These are phyloP conservation scores for Calonectria fujianensis DNA, from an alignment of 2,329 filamentous ascomycete genomes.

Conservation along the genomic window DNA sequence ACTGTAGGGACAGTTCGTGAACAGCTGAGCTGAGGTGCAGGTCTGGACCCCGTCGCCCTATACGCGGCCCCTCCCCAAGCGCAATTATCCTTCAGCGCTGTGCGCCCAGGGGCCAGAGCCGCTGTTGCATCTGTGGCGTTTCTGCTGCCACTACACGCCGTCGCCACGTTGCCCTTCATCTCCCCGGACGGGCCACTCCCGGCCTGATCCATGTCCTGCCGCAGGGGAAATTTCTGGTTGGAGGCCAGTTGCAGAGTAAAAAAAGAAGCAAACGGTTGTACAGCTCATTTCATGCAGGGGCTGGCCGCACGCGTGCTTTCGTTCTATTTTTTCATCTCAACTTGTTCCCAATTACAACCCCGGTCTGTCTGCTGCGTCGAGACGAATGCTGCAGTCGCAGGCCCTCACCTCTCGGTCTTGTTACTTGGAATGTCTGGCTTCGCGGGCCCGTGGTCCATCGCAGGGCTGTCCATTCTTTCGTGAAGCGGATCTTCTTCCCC, in stretches of 20 bases:
- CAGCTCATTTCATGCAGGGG: slow-evolving; percentile 43
- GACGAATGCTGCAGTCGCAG: slow-evolving; percentile 6
- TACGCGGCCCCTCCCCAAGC: background rate
- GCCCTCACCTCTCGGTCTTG: background rate
- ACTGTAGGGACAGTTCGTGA: background rate
- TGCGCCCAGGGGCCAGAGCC: slow-evolving; percentile 15
- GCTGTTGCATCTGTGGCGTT: slow-evolving; percentile 33
- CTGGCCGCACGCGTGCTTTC: background rate
- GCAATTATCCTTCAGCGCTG: background rate
- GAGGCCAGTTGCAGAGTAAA: slow-evolving; percentile 13
- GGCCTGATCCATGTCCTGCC: slow-evolving; percentile 30
- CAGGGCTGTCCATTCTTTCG: slow-evolving; percentile 6
- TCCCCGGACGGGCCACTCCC: slow-evolving; percentile 27
- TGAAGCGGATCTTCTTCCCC: slow-evolving; percentile 32
- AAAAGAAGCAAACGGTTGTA: slow-evolving; percentile 34
- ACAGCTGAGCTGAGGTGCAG: background rate
- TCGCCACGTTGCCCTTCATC: slow-evolving; percentile 40
- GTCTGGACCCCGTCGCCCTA: background rate
- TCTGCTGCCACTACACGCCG: slow-evolving; percentile 23
- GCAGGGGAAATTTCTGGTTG: slow-evolving; percentile 17
- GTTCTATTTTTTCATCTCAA: slow-evolving; percentile 29
- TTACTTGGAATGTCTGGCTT: slow-evolving; percentile 15
- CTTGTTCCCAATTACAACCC: slow-evolving; percentile 11
- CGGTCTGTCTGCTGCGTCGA: background rate
- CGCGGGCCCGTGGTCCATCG: slow-evolving; percentile 1